Evolutionary conservation across 2,329 filamentous ascomycete genomes (phyloP).

Genomic region (Diaporthe destruens): DNA sequence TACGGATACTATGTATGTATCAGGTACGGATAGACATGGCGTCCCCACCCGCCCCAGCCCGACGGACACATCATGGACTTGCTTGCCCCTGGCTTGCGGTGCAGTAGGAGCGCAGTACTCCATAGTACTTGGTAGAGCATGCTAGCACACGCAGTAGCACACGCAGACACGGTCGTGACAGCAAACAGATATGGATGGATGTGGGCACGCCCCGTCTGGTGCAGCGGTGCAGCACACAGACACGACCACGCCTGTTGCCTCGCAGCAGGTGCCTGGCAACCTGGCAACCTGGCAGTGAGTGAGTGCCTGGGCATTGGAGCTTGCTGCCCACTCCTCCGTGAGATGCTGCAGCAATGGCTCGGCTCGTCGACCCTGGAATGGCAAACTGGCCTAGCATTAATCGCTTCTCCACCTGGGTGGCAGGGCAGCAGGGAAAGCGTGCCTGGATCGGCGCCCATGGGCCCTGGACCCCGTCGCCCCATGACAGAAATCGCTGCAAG

Average conservation of each 20-base stretch:
- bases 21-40: neutral
- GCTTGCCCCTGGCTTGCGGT: neutral
- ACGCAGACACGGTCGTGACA: too few species aligned
- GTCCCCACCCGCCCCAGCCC: slow-evolving; percentile 2
- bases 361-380: slow-evolving; percentile 13
- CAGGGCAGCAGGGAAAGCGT: slow-evolving; percentile 23
- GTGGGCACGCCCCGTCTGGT: neutral
- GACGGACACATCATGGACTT: slow-evolving; percentile 20
- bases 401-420: slow-evolving; percentile 20
- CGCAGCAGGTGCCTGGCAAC: slow-evolving; percentile 8
- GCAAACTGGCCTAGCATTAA: slow-evolving; percentile 18
- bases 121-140: too few species aligned
- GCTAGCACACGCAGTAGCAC: neutral
- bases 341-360: neutral
- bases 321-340: neutral
- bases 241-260: neutral
- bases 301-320: neutral
- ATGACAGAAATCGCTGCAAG: slow-evolving; percentile 13
- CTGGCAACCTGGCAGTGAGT: neutral
- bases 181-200: neutral
- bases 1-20: too few species aligned
- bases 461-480: neutral
- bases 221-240: neutral
- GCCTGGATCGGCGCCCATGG: slow-evolving; percentile 19
- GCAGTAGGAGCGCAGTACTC: slow-evolving; percentile 13